phyloP scores from a whole-genome alignment of 371 early-diverging fungal genomes.

The Amoeboaphelidium protococcarum region DNA sequence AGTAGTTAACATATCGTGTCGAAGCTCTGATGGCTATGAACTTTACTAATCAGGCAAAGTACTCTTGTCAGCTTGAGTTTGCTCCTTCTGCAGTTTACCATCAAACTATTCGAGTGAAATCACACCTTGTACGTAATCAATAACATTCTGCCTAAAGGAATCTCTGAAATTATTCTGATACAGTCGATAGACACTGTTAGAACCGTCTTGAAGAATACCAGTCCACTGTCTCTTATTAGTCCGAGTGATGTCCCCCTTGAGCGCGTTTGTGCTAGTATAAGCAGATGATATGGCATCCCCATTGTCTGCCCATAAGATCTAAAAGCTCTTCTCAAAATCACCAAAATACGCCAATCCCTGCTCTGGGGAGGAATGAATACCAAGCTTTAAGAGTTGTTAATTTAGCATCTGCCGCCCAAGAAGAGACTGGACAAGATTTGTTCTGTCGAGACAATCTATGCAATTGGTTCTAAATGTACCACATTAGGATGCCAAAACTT shows the following conservation, averaged over 20 bases:
- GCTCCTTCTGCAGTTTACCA: neutral
- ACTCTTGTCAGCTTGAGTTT: neutral
- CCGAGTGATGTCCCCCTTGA: constrained; percentile 38
- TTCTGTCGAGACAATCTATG: constrained; percentile 93
- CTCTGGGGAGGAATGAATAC: constrained; percentile 27
- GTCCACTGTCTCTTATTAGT: constrained; percentile 35
- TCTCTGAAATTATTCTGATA: constrained; percentile 21
- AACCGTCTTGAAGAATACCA: constrained; percentile 43
- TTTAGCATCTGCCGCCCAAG: constrained; percentile 5
- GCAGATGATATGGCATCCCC: constrained; percentile 16
- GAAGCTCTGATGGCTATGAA: neutral
- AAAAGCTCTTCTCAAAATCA: constrained; percentile 27
- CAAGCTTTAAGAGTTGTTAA: constrained; percentile 2
- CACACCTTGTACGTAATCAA: neutral
- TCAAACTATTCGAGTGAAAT: neutral
- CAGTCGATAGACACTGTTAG: constrained; percentile 35
- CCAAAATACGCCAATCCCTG: constrained; percentile 26
- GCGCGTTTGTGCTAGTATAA: constrained; percentile 28
- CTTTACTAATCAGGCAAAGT: no score
- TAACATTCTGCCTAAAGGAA: neutral
- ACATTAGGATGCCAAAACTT: constrained; percentile 25
- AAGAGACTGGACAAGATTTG: constrained; percentile 2
- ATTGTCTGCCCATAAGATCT: constrained; percentile 34
- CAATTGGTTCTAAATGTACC: constrained; percentile 92
- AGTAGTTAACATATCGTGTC: neutral